These are phyloP conservation scores for Monilinia vaccinii-corymbosi DNA, from an alignment of 2,329 filamentous ascomycete species.

Conservation along the genomic window DNA sequence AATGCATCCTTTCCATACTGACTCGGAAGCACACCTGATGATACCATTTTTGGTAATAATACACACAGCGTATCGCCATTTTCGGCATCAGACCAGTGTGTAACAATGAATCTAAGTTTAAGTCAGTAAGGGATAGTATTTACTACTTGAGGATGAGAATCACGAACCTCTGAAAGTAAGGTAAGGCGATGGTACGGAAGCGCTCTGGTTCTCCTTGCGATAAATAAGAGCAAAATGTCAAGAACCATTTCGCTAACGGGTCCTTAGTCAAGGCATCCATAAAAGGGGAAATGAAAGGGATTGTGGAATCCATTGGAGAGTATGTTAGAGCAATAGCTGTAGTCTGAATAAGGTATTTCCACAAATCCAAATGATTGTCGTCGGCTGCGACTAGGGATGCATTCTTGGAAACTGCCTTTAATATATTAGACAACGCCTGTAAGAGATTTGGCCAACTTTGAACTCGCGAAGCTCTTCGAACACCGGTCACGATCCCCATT, in stretches of 20 bases:
- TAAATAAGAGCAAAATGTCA: slow-evolving; percentile 77
- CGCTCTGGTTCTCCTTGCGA: slow-evolving; percentile 63
- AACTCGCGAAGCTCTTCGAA: slow-evolving; percentile 72
- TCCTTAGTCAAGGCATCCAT: slow-evolving; percentile 56
- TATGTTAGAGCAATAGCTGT: slow-evolving; percentile 61
- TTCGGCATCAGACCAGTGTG: slow-evolving; percentile 58
- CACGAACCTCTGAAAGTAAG: slow-evolving; percentile 65
- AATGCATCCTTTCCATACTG: slow-evolving; percentile 45
- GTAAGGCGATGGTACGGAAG: slow-evolving; percentile 71
- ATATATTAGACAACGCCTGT: slow-evolving; percentile 42
- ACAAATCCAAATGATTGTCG: slow-evolving; percentile 37
- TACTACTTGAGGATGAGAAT: not conserved
- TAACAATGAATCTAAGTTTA: slow-evolving; percentile 56
- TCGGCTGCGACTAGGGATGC: slow-evolving; percentile 21
- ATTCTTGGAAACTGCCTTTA: slow-evolving; percentile 39
- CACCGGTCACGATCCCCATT: slow-evolving; percentile 62
- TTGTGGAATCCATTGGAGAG: slow-evolving; percentile 69
- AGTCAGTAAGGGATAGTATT: slow-evolving; percentile 17
- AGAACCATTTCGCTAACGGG: slow-evolving; percentile 61
- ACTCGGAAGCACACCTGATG: slow-evolving; percentile 44
- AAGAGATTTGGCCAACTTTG: slow-evolving; percentile 61
- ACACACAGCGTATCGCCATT: slow-evolving; percentile 63
- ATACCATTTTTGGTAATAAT: slow-evolving; percentile 56
- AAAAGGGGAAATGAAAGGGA: slow-evolving; percentile 59
- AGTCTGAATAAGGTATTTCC: slow-evolving; percentile 49